Evolutionary conservation across 2,329 filamentous ascomycete genomes (phyloP).

Genomic region (Mollisia scopiformis): DNA sequence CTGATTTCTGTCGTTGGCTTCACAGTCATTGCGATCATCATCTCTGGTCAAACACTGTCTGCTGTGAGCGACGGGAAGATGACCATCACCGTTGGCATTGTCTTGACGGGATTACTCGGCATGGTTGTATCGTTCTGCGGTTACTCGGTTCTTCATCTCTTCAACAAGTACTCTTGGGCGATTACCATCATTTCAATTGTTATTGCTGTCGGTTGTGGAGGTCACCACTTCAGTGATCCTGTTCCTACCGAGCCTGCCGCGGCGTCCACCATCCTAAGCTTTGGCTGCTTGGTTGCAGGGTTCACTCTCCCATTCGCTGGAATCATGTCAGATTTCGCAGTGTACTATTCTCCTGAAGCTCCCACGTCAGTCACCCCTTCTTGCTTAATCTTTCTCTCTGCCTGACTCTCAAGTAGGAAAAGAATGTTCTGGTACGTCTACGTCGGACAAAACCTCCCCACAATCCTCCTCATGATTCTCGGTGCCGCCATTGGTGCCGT

Average conservation of each 20-base stretch:
- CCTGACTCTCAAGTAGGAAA: constrained; percentile 12
- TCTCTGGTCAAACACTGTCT: constrained; percentile 61
- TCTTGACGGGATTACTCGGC: constrained; percentile 59
- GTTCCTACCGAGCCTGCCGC: constrained; percentile 42
- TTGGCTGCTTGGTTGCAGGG: constrained; percentile 62
- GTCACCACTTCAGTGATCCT: constrained; percentile 52
- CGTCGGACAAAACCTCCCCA: constrained; percentile 56
- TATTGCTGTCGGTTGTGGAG: constrained; percentile 58
- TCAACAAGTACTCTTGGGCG: constrained; percentile 61
- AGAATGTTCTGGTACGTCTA: constrained; percentile 58
- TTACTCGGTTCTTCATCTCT: constrained; percentile 58
- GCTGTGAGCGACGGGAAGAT: constrained; percentile 54
- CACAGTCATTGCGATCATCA: constrained; percentile 61
- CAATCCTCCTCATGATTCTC: constrained; percentile 62
- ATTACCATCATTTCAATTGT: constrained; percentile 56
- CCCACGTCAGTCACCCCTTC: constrained; percentile 43
- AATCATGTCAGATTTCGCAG: constrained; percentile 62
- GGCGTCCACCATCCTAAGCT: constrained; percentile 53
- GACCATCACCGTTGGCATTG: constrained; percentile 59
- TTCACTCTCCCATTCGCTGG: constrained; percentile 66
- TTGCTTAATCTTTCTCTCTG: not conserved
- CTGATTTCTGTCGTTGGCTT: constrained; percentile 66
- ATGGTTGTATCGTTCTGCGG: constrained; percentile 66
- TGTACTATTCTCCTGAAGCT: constrained; percentile 60
- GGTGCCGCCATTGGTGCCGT: constrained; percentile 68